Evolutionary conservation across 2,329 filamentous ascomycete genomes (phyloP), one percentile per base, ranked within the genome.

Genomic region (Talaromyces sp.): DNA sequence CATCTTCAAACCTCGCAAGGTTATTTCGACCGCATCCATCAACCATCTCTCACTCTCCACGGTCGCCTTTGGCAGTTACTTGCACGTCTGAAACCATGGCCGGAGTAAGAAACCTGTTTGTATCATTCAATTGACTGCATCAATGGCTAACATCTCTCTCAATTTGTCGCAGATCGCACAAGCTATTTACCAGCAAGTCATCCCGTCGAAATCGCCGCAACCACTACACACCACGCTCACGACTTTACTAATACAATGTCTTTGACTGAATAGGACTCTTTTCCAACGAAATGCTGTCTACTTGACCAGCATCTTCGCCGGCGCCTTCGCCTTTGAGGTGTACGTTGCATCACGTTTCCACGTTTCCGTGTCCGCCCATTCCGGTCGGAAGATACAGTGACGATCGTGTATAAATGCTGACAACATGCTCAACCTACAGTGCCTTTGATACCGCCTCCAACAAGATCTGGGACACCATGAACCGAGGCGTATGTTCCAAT

Each of bases 281-380:
- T 89, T 98, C 85, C 89, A 90, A 80, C 89, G 86, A 78, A 99
- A 99, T 85, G 90, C 86, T 74, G 85, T 90, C 78, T 97, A 97
- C 87, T 85, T 99, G 74, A 89, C 87, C 71, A 86, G 88, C 70
- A 91, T 99, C 77, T 99, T 99, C 79, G 86, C 84, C 72, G 86
- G 88, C 71, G 94, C 93, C 71, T 99, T 99, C 77, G 91, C 86
- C 69, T 93, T 96, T 78, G 92, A 98, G 84, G 86, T 99, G 95
- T 99, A 87, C 77, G 91, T 82, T 49, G 19, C 25, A 43, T n/a
- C 52, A n/a, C 33, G 52, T 37, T 37, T 11, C n/a, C 31, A 22
- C 17, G 27, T 35, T 54, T 39, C 11, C 52, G 9, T 22, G 31
- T 2, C 17, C 50, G 11, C 31, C 2, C 31, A 22, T 22, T 56